Evolutionary conservation across 75 land plant species (phyloP).

Genomic region (Selaginella tamariscina): DNA sequence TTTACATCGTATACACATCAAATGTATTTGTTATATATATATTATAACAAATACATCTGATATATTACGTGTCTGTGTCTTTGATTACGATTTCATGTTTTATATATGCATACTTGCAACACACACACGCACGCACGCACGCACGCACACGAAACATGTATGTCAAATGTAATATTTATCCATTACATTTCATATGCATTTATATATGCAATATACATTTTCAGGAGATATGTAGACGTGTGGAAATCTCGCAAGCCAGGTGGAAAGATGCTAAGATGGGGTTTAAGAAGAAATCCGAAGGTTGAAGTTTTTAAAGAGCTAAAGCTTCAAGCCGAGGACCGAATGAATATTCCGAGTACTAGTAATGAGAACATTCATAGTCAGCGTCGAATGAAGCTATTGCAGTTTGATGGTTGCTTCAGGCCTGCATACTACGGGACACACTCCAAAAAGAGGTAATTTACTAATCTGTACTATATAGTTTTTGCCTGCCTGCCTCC

Average conservation of each 20-base stretch:
- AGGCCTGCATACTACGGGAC: constrained; percentile 96
- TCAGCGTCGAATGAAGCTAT: constrained; percentile 38
- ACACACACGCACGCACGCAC: too few species aligned
- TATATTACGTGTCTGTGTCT: too few species aligned
- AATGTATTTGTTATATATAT: too few species aligned
- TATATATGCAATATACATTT: too few species aligned
- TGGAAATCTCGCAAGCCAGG: not conserved
- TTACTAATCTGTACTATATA: not conserved
- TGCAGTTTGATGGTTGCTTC: constrained; percentile 84
- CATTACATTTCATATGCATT: too few species aligned
- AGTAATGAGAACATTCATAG: constrained; percentile 8
- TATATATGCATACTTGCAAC: too few species aligned
- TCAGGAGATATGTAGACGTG: not conserved
- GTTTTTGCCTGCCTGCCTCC: not conserved
- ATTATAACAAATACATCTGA: too few species aligned
- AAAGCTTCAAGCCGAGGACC: constrained; percentile 34
- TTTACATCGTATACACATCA: too few species aligned
- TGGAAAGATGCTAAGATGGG: constrained; percentile 38
- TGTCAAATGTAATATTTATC: too few species aligned
- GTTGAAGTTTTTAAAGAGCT: constrained; percentile 39
- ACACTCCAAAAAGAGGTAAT: constrained; percentile 56
- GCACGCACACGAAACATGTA: too few species aligned
- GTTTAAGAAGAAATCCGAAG: constrained; percentile 60
- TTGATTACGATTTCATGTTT: too few species aligned
- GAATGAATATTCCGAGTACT: constrained; percentile 13